These are phyloP conservation scores for Colletotrichum falcatum DNA, from an alignment of 2,329 filamentous ascomycete genomes.

Conservation along the genomic window DNA sequence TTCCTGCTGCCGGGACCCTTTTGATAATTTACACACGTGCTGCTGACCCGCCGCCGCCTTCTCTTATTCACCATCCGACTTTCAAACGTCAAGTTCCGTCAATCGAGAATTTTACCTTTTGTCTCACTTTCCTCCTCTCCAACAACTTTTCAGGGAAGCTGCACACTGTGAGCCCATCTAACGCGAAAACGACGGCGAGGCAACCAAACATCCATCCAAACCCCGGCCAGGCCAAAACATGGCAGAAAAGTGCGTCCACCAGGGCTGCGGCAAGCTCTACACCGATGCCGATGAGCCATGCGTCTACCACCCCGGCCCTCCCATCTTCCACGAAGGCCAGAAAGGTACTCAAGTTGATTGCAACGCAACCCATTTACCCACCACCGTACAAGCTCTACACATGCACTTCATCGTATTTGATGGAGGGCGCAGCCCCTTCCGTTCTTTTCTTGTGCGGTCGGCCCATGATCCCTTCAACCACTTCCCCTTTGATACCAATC, in stretches of 20 bases:
- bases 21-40: slow-evolving; percentile 28
- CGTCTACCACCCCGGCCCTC: slow-evolving; percentile 91
- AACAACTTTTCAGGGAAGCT: slow-evolving; percentile 1
- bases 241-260: slow-evolving; percentile 93
- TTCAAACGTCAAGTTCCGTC: slow-evolving; percentile 28
- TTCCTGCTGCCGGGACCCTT: slow-evolving; percentile 20
- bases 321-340: slow-evolving; percentile 96
- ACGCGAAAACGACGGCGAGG: slow-evolving; percentile 34
- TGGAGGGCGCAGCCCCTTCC: slow-evolving; percentile 34
- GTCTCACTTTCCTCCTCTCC: neutral
- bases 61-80: neutral
- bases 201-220: slow-evolving; percentile 13
- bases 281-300: slow-evolving; percentile 86
- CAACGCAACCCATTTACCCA: neutral
- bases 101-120: slow-evolving; percentile 11
- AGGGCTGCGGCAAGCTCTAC: slow-evolving; percentile 92
- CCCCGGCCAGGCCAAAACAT: slow-evolving; percentile 54
- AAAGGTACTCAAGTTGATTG: slow-evolving; percentile 75
- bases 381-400: slow-evolving; percentile 23
- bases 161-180: neutral
- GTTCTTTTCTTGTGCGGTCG: slow-evolving; percentile 22
- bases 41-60: slow-evolving; percentile 18
- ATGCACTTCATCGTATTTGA: slow-evolving; percentile 16
- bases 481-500: neutral
- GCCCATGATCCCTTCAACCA: slow-evolving; percentile 1